Conservation (phyloP, 139 green algal genomes). For the Chlorella vulgaris region DNA sequence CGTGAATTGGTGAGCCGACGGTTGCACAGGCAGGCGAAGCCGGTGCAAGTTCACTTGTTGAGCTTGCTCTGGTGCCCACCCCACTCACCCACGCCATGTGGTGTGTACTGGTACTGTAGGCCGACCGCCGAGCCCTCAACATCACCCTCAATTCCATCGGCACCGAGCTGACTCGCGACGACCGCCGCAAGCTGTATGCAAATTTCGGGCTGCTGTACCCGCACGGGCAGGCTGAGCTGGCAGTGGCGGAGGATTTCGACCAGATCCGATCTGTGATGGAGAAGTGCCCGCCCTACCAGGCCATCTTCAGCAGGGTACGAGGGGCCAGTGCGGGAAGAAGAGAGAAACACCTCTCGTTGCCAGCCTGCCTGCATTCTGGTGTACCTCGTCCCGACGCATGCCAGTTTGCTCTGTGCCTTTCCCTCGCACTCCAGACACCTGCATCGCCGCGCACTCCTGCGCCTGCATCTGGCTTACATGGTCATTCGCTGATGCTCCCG, state of each 20-base stretch:
- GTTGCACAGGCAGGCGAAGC: too few relatives aligned
- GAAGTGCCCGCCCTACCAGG: slow-evolving; percentile 82
- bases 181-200: slow-evolving; percentile 94
- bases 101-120: too few relatives aligned
- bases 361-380: neutral
- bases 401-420: neutral
- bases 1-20: too few relatives aligned
- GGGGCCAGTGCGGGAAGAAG: neutral
- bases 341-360: too few relatives aligned
- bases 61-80: too few relatives aligned
- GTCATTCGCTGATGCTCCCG: too few relatives aligned
- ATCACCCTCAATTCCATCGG: slow-evolving; percentile 99
- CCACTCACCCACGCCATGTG: too few relatives aligned
- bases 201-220: slow-evolving; percentile 95
- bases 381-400: neutral
- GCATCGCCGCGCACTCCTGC: neutral
- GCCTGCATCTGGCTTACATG: too few relatives aligned
- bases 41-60: too few relatives aligned
- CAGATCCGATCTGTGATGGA: slow-evolving; percentile 91
- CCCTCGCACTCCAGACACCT: neutral
- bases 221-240: slow-evolving; percentile 91
- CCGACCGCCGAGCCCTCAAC: slow-evolving; percentile 95
- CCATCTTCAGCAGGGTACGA: slow-evolving; percentile 86
- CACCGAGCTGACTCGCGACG: slow-evolving; percentile 96
- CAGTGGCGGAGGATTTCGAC: slow-evolving; percentile 95